Evolutionary conservation across 2,329 filamentous ascomycete species (phyloP).

Genomic region (Leptographium procerum): DNA sequence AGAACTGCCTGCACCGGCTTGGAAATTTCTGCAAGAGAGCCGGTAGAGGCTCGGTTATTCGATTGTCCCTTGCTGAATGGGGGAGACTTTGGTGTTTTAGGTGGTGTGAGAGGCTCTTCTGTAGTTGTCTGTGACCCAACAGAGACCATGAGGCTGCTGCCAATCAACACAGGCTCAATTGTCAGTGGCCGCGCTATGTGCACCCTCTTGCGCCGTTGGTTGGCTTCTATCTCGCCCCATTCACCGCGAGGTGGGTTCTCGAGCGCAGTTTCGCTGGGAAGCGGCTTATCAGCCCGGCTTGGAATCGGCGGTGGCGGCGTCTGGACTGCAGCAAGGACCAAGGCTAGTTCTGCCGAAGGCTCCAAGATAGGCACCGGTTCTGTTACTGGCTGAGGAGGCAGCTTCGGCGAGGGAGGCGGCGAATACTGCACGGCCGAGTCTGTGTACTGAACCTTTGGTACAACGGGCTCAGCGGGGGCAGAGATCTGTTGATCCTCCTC

Average conservation of each 20-base stretch:
- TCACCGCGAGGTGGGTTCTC: conserved; percentile 37
- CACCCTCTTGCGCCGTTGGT: conserved; percentile 61
- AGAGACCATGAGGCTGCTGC: conserved; percentile 47
- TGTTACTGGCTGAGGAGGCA: conserved; percentile 20
- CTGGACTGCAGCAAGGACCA: neutral
- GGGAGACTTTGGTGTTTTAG: conserved; percentile 49
- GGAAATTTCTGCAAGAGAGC: conserved; percentile 5
- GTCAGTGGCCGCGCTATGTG: conserved; percentile 38
- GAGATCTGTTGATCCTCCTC: conserved; percentile 22
- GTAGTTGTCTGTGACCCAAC: conserved; percentile 52
- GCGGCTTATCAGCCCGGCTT: conserved; percentile 20
- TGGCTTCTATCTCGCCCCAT: conserved; percentile 53
- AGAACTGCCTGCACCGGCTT: conserved; percentile 28
- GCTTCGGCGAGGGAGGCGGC: conserved; percentile 62
- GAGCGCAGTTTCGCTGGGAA: conserved; percentile 18
- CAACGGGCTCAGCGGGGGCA: neutral
- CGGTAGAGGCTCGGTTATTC: neutral
- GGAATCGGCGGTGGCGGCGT: conserved; percentile 27
- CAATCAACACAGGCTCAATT: conserved; percentile 32
- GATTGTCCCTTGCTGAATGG: conserved; percentile 23
- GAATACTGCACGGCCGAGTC: conserved; percentile 76
- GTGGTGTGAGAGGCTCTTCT: conserved; percentile 52
- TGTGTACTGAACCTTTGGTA: conserved; percentile 44
- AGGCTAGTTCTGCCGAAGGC: neutral
- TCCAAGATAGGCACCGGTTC: neutral